A percentile compares a stretch with the other conserved stretches of the same genome.
phyloP scores from a whole-genome alignment of 768 basidiomycete genomes.

The Mycena belliarum region DNA sequence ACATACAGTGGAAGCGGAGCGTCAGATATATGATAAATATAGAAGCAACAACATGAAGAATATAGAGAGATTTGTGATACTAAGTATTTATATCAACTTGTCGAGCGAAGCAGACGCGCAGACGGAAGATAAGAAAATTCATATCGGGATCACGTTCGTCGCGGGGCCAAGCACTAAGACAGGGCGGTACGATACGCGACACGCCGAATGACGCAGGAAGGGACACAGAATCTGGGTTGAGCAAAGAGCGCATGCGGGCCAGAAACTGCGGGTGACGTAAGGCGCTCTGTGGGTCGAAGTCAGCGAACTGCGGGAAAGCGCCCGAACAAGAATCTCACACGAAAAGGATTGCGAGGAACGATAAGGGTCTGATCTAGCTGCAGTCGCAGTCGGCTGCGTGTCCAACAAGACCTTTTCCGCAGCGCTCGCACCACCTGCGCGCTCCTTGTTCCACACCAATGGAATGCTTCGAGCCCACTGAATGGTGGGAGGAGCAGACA shows the following conservation, averaged over 20 bases:
- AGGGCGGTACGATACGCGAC: conserved; percentile 68
- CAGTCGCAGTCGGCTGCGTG: conserved; percentile 58
- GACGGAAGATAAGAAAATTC: conserved; percentile 33
- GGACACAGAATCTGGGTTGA: conserved; percentile 20
- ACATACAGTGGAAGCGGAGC: too few species aligned
- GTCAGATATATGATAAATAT: too few species aligned
- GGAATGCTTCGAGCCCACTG: conserved; percentile 42
- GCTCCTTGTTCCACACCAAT: conserved; percentile 69
- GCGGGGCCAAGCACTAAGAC: conserved; percentile 54
- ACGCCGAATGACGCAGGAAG: conserved; percentile 53
- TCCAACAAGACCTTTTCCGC: conserved; percentile 71
- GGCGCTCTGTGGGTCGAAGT: conserved; percentile 24
- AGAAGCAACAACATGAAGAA: conserved; percentile 5
- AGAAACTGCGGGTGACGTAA: conserved; percentile 38
- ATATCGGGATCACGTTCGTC: conserved; percentile 68
- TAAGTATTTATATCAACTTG: conserved; percentile 6
- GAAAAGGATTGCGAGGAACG: conserved; percentile 24
- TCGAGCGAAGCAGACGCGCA: conserved; percentile 17
- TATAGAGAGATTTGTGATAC: background rate
- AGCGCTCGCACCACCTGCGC: conserved; percentile 72
- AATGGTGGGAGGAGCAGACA: conserved; percentile 42
- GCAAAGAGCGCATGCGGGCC: conserved; percentile 25
- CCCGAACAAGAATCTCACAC: conserved; percentile 31
- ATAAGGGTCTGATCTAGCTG: conserved; percentile 47
- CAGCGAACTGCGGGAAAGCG: conserved; percentile 29